Percentiles rank a stretch among this genome's conserved stretches.
phyloP scores from a whole-genome alignment of 2,329 filamentous ascomycete species.

The Sporothrix luriei region DNA sequence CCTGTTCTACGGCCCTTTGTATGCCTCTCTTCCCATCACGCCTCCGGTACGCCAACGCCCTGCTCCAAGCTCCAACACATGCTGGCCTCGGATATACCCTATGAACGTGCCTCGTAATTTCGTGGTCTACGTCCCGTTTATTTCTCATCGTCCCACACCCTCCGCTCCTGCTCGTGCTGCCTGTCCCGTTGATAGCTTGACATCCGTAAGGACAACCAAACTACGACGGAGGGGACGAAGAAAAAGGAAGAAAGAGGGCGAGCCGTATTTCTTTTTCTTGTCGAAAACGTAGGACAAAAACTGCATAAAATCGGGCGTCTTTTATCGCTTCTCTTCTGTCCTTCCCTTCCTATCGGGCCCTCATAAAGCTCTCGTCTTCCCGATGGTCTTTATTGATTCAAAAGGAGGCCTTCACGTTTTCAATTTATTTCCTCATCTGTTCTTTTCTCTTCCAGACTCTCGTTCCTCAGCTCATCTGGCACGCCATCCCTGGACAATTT shows the following conservation, averaged over 20 bases:
- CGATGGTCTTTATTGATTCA: slow-evolving; percentile 14
- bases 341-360: not conserved
- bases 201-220: slow-evolving; percentile 1
- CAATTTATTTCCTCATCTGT: not conserved
- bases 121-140: not conserved
- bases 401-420: not conserved
- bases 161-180: not conserved
- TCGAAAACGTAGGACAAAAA: not conserved
- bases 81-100: slow-evolving; percentile 1
- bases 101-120: slow-evolving; percentile 6
- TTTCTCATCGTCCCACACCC: slow-evolving; percentile 14
- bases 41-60: not conserved
- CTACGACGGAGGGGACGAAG: not conserved
- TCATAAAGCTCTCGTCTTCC: not conserved
- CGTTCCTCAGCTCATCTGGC: not conserved
- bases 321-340: not conserved
- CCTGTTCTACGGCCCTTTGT: slow-evolving; percentile 9
- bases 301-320: not conserved
- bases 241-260: not conserved
- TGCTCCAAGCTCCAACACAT: not conserved
- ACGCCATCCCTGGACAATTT: not conserved
- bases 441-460: not conserved
- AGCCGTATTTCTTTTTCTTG: not conserved
- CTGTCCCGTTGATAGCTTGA: not conserved
- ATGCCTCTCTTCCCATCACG: slow-evolving; percentile 1